Conservation (phyloP, 2,329 filamentous ascomycete species). For the Aspergillus sp. region DNA sequence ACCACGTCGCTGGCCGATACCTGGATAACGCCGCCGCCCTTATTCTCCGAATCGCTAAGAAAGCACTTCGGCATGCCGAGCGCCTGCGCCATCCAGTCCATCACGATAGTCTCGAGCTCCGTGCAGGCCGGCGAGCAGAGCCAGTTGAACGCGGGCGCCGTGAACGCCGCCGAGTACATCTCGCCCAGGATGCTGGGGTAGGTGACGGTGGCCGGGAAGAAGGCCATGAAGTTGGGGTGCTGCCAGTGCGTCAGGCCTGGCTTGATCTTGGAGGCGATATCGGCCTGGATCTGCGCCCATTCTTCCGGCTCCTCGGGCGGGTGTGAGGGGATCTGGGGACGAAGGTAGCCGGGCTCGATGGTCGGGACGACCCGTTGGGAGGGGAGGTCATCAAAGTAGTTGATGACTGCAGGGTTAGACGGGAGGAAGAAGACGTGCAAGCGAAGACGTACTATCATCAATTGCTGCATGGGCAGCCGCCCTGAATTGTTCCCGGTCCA, state of each 20-base stretch:
- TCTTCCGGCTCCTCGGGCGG: conserved; percentile 64
- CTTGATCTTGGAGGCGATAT: conserved; percentile 83
- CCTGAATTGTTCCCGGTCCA: conserved; percentile 79
- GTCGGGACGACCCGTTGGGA: conserved; percentile 71
- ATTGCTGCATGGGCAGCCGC: conserved; percentile 74
- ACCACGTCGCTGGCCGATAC: conserved; percentile 86
- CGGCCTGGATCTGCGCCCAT: conserved; percentile 77
- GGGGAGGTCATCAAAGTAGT: conserved; percentile 76
- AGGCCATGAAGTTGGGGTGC: conserved; percentile 92
- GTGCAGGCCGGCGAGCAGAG: conserved; percentile 89
- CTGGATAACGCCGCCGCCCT: conserved; percentile 89
- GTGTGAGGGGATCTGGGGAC: conserved; percentile 71
- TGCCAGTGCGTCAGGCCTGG: conserved; percentile 95
- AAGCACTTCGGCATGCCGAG: conserved; percentile 72
- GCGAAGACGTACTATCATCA: conserved; percentile 68
- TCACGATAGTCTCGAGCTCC: conserved; percentile 86
- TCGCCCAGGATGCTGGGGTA: conserved; percentile 87
- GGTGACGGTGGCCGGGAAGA: conserved; percentile 80
- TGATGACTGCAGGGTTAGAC: conserved; percentile 59
- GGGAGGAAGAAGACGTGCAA: background rate
- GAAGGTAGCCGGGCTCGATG: conserved; percentile 82
- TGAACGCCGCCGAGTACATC: conserved; percentile 87
- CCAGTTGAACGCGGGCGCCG: conserved; percentile 94
- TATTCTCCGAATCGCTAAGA: conserved; percentile 63
- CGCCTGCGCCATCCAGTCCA: conserved; percentile 85